Evolutionary conservation across 1,139 yeast genomes (phyloP).

Genomic region (Yamadazyma epiphylla): DNA sequence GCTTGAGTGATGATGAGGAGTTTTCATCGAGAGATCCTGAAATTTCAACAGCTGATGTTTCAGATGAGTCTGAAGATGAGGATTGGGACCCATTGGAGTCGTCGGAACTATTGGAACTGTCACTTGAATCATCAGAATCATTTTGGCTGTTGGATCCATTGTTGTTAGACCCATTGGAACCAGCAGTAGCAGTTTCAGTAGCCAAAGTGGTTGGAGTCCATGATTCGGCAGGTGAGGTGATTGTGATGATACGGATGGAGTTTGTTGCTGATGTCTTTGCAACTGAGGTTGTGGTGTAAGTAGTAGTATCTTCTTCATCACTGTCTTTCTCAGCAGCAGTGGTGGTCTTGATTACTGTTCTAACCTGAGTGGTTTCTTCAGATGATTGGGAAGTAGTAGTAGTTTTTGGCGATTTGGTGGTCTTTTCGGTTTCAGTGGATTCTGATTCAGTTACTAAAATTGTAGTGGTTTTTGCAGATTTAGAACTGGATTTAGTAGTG

Average conservation of each 20-base stretch:
- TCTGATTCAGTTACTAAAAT: conserved; percentile 6
- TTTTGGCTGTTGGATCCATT: too few relatives aligned
- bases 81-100: too few relatives aligned
- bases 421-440: not conserved
- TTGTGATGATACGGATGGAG: not conserved
- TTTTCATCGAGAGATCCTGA: not conserved
- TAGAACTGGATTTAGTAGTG: not conserved
- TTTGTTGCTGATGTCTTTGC: conserved; percentile 1
- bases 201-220: conserved; percentile 4
- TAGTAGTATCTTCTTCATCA: not conserved
- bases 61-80: not conserved
- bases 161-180: too few relatives aligned
- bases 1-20: not conserved
- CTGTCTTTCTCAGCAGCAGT: not conserved
- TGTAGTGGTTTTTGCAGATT: conserved; percentile 1
- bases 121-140: too few relatives aligned
- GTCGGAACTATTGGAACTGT: too few relatives aligned
- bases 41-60: not conserved
- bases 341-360: not conserved
- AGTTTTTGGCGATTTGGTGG: not conserved
- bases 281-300: conserved; percentile 2
- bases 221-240: conserved; percentile 1
- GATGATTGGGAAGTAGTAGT: not conserved
- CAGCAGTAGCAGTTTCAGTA: conserved; percentile 3
- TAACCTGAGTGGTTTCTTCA: not conserved